Conservation (phyloP, 2,329 filamentous ascomycete genomes). For the Pyrenophora teres region DNA sequence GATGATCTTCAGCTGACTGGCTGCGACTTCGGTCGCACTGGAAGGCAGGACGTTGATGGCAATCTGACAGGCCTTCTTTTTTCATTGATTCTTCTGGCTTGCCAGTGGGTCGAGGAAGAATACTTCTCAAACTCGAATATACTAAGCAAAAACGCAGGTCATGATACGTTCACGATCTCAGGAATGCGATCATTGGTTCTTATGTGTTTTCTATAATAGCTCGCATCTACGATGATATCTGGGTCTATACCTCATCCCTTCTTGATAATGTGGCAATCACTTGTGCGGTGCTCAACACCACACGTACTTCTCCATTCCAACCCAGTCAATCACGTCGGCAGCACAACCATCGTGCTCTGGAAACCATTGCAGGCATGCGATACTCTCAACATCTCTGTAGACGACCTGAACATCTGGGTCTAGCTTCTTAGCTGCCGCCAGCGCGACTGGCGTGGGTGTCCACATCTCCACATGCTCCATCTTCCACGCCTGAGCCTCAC, state of each 20-base stretch:
- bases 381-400: conserved; percentile 67
- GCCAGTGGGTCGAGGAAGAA: conserved; percentile 42
- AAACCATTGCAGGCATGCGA: conserved; percentile 75
- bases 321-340: conserved; percentile 66
- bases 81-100: conserved; percentile 43
- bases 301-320: conserved; percentile 76
- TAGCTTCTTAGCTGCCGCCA: conserved; percentile 52
- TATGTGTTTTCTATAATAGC: too few species aligned
- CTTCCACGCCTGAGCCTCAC: conserved; percentile 72
- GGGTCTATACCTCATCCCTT: too few species aligned
- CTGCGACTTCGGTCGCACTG: conserved; percentile 76
- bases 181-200: too few species aligned
- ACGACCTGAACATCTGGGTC: conserved; percentile 57
- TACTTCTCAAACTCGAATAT: neutral
- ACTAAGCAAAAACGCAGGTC: too few species aligned
- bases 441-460: conserved; percentile 69
- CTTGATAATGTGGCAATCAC: too few species aligned
- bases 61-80: conserved; percentile 75
- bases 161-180: too few species aligned
- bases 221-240: too few species aligned
- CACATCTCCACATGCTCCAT: conserved; percentile 76
- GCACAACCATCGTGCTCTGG: conserved; percentile 48
- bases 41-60: conserved; percentile 78
- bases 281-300: conserved; percentile 63
- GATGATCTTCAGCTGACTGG: conserved; percentile 87